Evolutionary conservation across 164 flowering plant species (phyloP).

Genomic region (Kalanchoe fedtschenkoi): DNA sequence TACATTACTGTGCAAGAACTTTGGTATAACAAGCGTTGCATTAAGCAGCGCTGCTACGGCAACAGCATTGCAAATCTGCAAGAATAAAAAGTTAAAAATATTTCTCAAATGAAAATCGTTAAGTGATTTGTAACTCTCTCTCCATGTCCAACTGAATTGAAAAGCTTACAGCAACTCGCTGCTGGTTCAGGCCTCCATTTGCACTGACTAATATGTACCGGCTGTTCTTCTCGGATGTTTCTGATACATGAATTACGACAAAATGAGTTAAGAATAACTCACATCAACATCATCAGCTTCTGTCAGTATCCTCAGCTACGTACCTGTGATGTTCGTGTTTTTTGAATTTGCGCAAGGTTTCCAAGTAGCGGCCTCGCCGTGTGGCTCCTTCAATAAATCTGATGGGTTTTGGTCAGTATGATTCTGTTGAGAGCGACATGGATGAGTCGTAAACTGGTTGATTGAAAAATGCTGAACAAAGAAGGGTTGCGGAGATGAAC

Average conservation of each 20-base stretch:
- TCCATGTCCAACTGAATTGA: background rate
- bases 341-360: background rate
- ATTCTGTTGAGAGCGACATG: background rate
- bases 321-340: background rate
- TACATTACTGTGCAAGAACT: conserved; percentile 89
- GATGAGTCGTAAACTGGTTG: background rate
- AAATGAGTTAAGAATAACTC: too few relatives aligned
- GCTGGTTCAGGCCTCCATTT: conserved; percentile 98
- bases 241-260: conserved; percentile 28
- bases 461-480: too few relatives aligned
- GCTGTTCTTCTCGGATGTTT: conserved; percentile 22
- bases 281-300: background rate
- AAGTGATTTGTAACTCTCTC: background rate
- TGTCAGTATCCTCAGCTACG: background rate
- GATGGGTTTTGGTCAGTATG: background rate
- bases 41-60: conserved; percentile 85
- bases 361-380: background rate
- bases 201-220: conserved; percentile 89
- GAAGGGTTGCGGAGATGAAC: too few relatives aligned
- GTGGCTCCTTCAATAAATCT: background rate
- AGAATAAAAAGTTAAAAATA: background rate
- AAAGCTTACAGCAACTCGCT: conserved; percentile 87
- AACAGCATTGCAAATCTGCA: conserved; percentile 96
- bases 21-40: conserved; percentile 90
- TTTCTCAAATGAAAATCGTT: background rate